These are phyloP conservation scores for Fraxinus excelsior DNA, from an alignment of 257 asterid species.

Conservation along the genomic window DNA sequence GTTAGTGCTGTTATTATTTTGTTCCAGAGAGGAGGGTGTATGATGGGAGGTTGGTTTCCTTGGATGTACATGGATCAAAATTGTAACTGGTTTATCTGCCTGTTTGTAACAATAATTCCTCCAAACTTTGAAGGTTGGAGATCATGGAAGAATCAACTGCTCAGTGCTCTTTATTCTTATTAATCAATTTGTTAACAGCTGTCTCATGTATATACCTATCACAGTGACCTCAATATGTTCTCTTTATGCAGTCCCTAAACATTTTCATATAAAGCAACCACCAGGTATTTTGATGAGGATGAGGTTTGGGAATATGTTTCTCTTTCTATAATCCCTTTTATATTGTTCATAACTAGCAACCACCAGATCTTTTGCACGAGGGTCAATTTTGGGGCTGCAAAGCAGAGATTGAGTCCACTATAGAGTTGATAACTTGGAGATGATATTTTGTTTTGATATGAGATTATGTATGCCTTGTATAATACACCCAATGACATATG, in stretches of 20 bases:
- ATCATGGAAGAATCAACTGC: not conserved
- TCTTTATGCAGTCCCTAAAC: too few species aligned
- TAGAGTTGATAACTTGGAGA: constrained; percentile 11
- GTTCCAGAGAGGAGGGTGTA: not conserved
- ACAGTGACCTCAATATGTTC: not conserved
- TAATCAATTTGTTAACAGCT: not conserved
- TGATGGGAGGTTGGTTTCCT: not conserved
- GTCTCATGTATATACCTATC: not conserved
- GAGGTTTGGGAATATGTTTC: not conserved
- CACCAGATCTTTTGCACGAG: not conserved
- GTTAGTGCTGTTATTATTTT: not conserved
- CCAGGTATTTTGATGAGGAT: not conserved
- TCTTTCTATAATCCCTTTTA: not conserved
- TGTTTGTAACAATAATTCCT: not conserved
- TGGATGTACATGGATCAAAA: not conserved
- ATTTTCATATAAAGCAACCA: not conserved
- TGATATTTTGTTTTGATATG: not conserved
- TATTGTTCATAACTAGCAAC: not conserved
- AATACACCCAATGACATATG: not conserved
- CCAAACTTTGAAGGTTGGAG: not conserved
- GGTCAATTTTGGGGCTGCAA: not conserved
- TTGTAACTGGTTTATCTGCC: not conserved
- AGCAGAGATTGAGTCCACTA: not conserved
- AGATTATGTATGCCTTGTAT: not conserved
- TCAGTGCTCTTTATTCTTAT: not conserved